Evolutionary conservation across 371 early-diverging fungal species (phyloP), one percentile per base, ranked within the genome.

Genomic region (Blakeslea trispora): DNA sequence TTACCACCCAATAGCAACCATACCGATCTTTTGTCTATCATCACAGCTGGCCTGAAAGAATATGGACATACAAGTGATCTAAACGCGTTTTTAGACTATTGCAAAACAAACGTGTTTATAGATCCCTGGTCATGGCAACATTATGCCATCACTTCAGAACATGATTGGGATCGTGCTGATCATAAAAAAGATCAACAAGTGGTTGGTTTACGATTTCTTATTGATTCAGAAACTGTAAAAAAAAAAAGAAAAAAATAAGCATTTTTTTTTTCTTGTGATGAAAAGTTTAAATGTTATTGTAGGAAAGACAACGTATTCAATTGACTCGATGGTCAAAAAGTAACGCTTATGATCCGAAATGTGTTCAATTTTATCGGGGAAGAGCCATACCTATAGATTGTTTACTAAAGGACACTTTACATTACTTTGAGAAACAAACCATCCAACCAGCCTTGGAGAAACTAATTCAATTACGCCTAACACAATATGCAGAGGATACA

Each of bases 1-100:
- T 53, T 75, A 22, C 68, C 68, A 9, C 57, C 63, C 10, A 17
- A 48, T 24, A 45, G 60, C 13, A 18, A 60, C 3, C 44, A 49
- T 32, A 40, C 51, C 35, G 61, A 66, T 44, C 34, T 72, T 2
- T 19, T 72, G 11, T 23, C 48, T 6, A 50, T 68, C 13, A 49
- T 75, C 8, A 34, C 57, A 31, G 60, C 57, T n/a, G 75, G 60
- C 28, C 57, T 75, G 42, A 61, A 66, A 44, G 35, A 59, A 18
- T 70, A 61, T 39, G 75, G 75, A 15, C 37, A 69, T 6, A 63
- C 72, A 32, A 49, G 49, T 17, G 61, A 75, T 52, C 34, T 75
- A 17, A 48, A 72, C 52, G 76, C 64, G 39, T 68, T 75, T 47
- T 50, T 75, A 5, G 45, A 63, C 21, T 72, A 68, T 44, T 75